Evolutionary conservation across 208 protist species (phyloP).

Genomic region (Phytomonas francai): DNA sequence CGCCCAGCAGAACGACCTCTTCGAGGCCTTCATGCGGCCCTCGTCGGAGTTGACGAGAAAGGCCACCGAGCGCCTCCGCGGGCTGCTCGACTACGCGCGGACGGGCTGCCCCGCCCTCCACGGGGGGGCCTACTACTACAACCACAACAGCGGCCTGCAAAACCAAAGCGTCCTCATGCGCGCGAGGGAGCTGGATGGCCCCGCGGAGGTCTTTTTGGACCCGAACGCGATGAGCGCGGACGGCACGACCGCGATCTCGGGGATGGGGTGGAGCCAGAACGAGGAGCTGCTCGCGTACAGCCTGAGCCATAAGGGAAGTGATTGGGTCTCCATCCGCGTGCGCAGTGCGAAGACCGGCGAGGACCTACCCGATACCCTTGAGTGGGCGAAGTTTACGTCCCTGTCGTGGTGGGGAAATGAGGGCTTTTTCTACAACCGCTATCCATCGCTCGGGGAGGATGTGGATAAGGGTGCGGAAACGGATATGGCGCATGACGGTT

Average conservation of each 20-base stretch:
- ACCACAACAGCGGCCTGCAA: slow-evolving; percentile 89
- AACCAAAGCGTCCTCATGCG: slow-evolving; percentile 82
- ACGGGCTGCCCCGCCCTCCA: slow-evolving; percentile 52
- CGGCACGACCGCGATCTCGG: slow-evolving; percentile 72
- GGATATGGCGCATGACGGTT: slow-evolving; percentile 61
- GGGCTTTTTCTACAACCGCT: slow-evolving; percentile 93
- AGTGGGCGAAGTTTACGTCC: slow-evolving; percentile 88
- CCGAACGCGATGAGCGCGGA: slow-evolving; percentile 83
- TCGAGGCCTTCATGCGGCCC: slow-evolving; percentile 56
- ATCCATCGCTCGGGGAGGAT: slow-evolving; percentile 43
- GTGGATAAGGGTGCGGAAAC: slow-evolving; percentile 85
- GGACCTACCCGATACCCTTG: slow-evolving; percentile 59
- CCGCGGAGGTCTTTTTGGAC: slow-evolving; percentile 79
- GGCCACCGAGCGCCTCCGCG: slow-evolving; percentile 40
- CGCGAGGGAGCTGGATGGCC: slow-evolving; percentile 18
- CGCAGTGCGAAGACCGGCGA: slow-evolving; percentile 37
- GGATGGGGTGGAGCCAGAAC: slow-evolving; percentile 55
- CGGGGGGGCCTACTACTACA: slow-evolving; percentile 76
- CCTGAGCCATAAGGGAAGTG: slow-evolving; percentile 82
- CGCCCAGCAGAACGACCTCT: slow-evolving; percentile 68
- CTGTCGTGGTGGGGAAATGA: slow-evolving; percentile 76
- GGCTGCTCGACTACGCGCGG: slow-evolving; percentile 77
- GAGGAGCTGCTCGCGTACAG: slow-evolving; percentile 82
- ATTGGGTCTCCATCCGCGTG: slow-evolving; percentile 87
- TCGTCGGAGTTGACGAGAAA: slow-evolving; percentile 39